Evolutionary conservation across 208 protist species (phyloP), one percentile per base, ranked within the genome.

Genomic region (Trypanosoma congolense): DNA sequence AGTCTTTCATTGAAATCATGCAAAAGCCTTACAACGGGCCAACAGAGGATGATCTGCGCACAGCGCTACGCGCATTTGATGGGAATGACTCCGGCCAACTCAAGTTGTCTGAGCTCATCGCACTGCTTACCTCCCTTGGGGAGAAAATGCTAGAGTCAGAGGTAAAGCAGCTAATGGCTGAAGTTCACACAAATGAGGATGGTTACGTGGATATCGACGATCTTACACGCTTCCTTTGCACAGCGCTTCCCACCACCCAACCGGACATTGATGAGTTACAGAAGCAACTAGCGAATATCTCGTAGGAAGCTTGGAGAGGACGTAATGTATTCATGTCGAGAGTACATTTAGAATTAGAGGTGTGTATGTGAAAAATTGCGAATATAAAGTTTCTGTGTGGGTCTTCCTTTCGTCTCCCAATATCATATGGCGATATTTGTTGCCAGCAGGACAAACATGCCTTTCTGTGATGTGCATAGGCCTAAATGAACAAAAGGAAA

Each of bases 141-240:
- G 88, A 95, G 68, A 92, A 92, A 58, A 95, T 95, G 82, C 70
- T 77, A 9, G 85, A 92, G 61, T 36, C 61, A 1, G 88, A 95
- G 44, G 88, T 95, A 62, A 70, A 75, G 26, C 83, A 93, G 63
- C 66, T 95, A 5, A 47, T 95, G 31, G 61, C 82, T n/a, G 82
- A 89, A 58, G 83, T 92, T 29, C 68, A 52, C 9, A 82, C 74
- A 2, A 81, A 92, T 52, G 80, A 83, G 24, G 80, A 90, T 30
- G 85, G 85, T 4, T 71, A 66, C 3, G 80, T 92, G 25, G 60
- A 68, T 42, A 93, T 95, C 50, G 83, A 90, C n/a, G 81, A 90
- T 44, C 71, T 95, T 28, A 67, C 73, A 33, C 65, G 62, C 14
- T 95, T 87, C 68, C 71, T 95, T 14, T 87, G 72, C 71, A 88